Base-by-base conservation (phyloP, 208 protist genomes). In the Crithidia sp. region DNA sequence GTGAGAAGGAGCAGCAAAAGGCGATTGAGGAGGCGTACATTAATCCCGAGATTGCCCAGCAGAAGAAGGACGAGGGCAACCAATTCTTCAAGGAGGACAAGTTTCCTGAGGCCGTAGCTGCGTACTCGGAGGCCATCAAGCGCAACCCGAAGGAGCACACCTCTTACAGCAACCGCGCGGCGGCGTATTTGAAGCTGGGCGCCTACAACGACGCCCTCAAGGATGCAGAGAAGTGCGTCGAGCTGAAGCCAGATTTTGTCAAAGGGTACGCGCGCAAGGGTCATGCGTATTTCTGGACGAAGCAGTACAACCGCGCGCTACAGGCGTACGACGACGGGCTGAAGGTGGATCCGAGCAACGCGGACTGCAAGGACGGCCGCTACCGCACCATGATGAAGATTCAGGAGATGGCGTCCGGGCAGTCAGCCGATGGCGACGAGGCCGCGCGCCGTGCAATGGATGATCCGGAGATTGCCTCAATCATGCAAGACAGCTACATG, bases 111-210 rank as follows among this genome's bases (percentile, higher is more conserved):
- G 98, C 98, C 4, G 94, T 98, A 45, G 82, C 89, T 5, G 87
- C 89, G 43, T 98, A 98, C 86, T 93, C 91, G 13, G 94, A 97
- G 81, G 93, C 94, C 28, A 97, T 99, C 67, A 97, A 97, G 67
- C 80, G 98, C 49, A 98, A 98, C 68, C 97, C 98, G 41, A 82
- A 82, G 19, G 96, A 99, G 70, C 95, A 98, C 78, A 96, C 93
- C 43, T 49, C 95, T 28, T 99, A 98, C 90, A 95, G 83, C 74
- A 99, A 99, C 84, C 88, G 97, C 63, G 97, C 98, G 14, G 95
- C 98, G 5, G 86, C 93, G 64, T 99, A 98, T 84, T 88, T 98
- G 52, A 99, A 99, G 88, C 87, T 99, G 12, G 95, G 92, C 45
- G 96, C 98, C 43, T 99, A 91, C 79, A 93, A 87, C 72, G 81